These are phyloP conservation scores for Lathyrus aphaca DNA, from an alignment of 306 rosid species.

Conservation along the genomic window DNA sequence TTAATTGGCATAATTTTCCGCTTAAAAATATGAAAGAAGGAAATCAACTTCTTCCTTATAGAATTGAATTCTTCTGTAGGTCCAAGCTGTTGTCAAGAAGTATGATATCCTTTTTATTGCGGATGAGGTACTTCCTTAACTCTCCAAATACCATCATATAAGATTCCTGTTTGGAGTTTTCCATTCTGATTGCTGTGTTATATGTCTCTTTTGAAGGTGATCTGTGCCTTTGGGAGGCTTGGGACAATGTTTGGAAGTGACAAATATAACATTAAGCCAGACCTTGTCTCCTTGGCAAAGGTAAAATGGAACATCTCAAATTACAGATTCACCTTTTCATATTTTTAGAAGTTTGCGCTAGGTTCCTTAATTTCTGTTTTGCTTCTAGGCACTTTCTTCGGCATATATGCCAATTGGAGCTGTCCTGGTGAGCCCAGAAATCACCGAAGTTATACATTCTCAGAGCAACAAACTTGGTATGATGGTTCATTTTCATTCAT, in stretches of 20 bases:
- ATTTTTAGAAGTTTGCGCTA: neutral
- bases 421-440: conserved; percentile 84
- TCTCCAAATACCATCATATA: conserved; percentile 13
- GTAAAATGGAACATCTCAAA: conserved; percentile 45
- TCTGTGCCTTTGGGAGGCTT: conserved; percentile 96
- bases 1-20: too few relatives aligned
- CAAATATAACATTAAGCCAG: conserved; percentile 89
- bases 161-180: conserved; percentile 27
- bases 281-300: conserved; percentile 91
- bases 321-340: conserved; percentile 18
- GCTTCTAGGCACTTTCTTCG: conserved; percentile 87
- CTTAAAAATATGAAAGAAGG: too few relatives aligned
- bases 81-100: conserved; percentile 91
- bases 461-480: conserved; percentile 93
- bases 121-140: conserved; percentile 69
- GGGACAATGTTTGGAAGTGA: conserved; percentile 92
- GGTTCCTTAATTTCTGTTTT: conserved; percentile 33
- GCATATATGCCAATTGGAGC: conserved; percentile 91
- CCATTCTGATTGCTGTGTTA: conserved; percentile 26
- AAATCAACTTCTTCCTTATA: neutral
- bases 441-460: conserved; percentile 76
- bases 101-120: conserved; percentile 95
- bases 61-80: conserved; percentile 53
- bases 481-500: conserved; percentile 18
- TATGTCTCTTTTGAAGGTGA: conserved; percentile 60